Evolutionary conservation across 345 rosid species (phyloP), one percentile per base, ranked within the genome.

Genomic region (Sonneratia alba): DNA sequence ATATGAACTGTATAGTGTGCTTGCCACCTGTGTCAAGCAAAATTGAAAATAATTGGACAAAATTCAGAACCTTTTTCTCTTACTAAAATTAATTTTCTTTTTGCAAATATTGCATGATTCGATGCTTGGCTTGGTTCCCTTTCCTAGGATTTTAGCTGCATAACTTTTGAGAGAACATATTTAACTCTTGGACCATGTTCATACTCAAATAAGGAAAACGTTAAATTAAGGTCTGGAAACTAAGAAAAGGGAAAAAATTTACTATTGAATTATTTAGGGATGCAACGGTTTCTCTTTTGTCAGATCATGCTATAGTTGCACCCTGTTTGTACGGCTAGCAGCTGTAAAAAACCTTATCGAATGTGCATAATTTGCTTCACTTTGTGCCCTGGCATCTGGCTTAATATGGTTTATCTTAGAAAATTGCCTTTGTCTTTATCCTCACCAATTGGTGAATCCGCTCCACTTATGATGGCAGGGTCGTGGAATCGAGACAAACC

Each of bases 401-500:
- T 53, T 12, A 16, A 19, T 3, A 53, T 19, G 57, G 61, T 55
- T 55, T 18, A 18, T 3, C 15, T 55, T n/a, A 1, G 7, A 6
- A n/a, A 6, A n/a, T 57, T 57, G 63, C 9, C 34, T 21, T 6
- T 18, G 27, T 5, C 63, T 57, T 57, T n/a, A 57, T 57, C n/a
- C 63, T 57, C 13, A 57, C 32, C 3, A 11, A 22, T 2, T n/a
- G 13, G 19, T n/a, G 34, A 57, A 57, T 3, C 24, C 10, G 34
- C n/a, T 67, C 70, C 53, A 5, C 67, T 80, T 47, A 73, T 72
- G 53, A 77, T 77, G 63, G 69, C 90, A 96, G 98, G 99, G 99
- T 56, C 98, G 97, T 59, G 99, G 97, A 68, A 92, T 96, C 72
- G 98, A 96, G 88, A 96, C 98, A 56, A 96, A 96, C 77, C 97